phyloP scores from a whole-genome alignment of 2,329 filamentous ascomycete genomes.

The Pezicula neosporulosa region DNA sequence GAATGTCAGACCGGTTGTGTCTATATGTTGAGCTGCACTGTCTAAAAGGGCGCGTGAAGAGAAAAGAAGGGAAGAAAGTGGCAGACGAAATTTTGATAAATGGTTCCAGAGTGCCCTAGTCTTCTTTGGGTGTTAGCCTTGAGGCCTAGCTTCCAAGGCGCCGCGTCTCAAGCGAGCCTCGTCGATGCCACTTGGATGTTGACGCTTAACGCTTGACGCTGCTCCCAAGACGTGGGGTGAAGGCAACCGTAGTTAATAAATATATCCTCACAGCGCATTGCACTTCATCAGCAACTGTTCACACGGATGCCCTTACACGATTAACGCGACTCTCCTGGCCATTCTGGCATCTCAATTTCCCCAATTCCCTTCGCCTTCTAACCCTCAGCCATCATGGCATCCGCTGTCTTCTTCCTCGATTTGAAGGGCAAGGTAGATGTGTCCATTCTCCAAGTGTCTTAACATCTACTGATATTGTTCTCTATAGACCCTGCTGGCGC shows the following conservation, averaged over 20 bases:
- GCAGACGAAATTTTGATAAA: conserved; percentile 16
- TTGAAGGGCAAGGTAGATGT: conserved; percentile 93
- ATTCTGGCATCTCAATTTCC: conserved; percentile 6
- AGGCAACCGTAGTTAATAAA: conserved; percentile 4
- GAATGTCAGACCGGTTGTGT: conserved; percentile 62
- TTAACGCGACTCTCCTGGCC: conserved; percentile 11
- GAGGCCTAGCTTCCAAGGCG: conserved; percentile 4
- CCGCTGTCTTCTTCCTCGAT: conserved; percentile 96
- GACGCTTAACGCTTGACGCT: background rate
- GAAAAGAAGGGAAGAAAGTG: conserved; percentile 35
- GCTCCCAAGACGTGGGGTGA: conserved; percentile 21
- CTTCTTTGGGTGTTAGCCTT: conserved; percentile 1
- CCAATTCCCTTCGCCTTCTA: background rate
- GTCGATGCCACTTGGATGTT: background rate
- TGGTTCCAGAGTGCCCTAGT: conserved; percentile 9
- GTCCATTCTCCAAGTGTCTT: background rate
- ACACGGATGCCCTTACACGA: conserved; percentile 16
- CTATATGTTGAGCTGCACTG: conserved; percentile 75
- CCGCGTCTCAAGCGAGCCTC: conserved; percentile 7
- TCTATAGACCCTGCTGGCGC: conserved; percentile 85
- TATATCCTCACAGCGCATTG: conserved; percentile 6
- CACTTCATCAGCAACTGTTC: background rate
- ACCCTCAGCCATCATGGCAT: conserved; percentile 66
- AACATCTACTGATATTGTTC: conserved; percentile 14
- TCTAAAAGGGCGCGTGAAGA: conserved; percentile 72